A percentile compares a stretch with the other conserved stretches of the same genome.
phyloP scores from a whole-genome alignment of 2,329 filamentous ascomycete genomes.

The Aureobasidium sp. region DNA sequence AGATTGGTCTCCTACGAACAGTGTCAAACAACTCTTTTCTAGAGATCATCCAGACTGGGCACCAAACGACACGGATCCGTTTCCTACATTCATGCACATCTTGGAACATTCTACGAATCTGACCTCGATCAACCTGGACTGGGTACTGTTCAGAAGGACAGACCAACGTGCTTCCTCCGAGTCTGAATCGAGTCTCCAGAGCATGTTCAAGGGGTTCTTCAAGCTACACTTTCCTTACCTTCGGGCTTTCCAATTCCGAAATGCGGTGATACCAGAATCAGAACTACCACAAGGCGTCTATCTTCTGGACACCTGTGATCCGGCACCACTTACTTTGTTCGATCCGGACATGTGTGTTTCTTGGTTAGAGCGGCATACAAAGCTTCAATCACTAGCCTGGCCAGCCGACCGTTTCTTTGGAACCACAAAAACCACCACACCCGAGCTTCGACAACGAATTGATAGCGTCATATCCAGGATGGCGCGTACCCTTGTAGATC shows the following conservation, averaged over 20 bases:
- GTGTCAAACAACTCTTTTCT: background rate
- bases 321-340: background rate
- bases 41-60: background rate
- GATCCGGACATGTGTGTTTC: constrained; percentile 22
- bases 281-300: constrained; percentile 29
- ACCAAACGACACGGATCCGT: background rate
- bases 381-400: constrained; percentile 38
- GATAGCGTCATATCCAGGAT: constrained; percentile 30
- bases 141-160: constrained; percentile 20
- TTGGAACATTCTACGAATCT: constrained; percentile 14
- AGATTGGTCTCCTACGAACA: background rate
- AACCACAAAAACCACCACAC: constrained; percentile 19
- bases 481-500: constrained; percentile 30
- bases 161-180: background rate
- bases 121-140: constrained; percentile 28
- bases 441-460: constrained; percentile 18
- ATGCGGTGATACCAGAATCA: constrained; percentile 31
- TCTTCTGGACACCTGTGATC: constrained; percentile 21
- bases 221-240: constrained; percentile 34
- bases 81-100: background rate
- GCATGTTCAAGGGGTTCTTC: constrained; percentile 20
- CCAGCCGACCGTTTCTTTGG: constrained; percentile 38
- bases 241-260: constrained; percentile 38
- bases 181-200: constrained; percentile 1
- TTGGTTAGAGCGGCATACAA: constrained; percentile 37